Base-by-base conservation (phyloP, 2,329 filamentous ascomycete genomes). In the Lithohypha guttulata region DNA sequence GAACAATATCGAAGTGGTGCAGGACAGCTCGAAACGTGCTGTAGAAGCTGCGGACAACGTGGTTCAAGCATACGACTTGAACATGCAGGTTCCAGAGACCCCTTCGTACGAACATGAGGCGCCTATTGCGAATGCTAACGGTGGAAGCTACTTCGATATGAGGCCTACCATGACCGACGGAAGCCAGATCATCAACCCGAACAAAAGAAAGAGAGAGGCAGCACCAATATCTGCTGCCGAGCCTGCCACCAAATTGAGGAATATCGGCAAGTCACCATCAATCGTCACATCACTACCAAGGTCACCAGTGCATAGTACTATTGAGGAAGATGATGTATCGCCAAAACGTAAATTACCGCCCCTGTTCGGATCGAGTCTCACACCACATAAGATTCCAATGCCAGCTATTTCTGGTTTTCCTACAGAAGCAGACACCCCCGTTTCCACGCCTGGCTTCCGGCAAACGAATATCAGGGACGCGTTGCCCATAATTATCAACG, bases 1-100 rank as follows among this genome's bases (percentile, higher is more conserved):
- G 54, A 71, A 74, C 43, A 80, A 79, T 48, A 83, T 84, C 46
- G 79, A 84, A 56, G 70, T 75, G 35, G 75, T 81, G 30, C 79
- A 84, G 68, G 79, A 83, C 53, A 82, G 77, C 54, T 80, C 79
- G 39, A 70, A 77, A 53, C 68, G 79, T 43, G 79, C 79, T 2
- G 76, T 84, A 3, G 79, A 83, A 57, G 79, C 79, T 14, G 79
- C 79, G 6, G 79, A 84, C 55, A 84, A 84, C 49, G 78, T 84
- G 13, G 79, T 84, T 7, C 77, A 83, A 57, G 79, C 79, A 9
- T 82, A 82, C 50, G 79, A 83, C 52, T 72, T 83, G 58, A 79
- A 83, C 52, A 80, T 83, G 76, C 74, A 79, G 50, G 69, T 84
- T 28, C 79, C 79, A n/a, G 75, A 79, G 46, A 75, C 71, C 9